Evolutionary conservation across 1,139 yeast genomes (phyloP).

Genomic region (Debaryomyces subglobosus): DNA sequence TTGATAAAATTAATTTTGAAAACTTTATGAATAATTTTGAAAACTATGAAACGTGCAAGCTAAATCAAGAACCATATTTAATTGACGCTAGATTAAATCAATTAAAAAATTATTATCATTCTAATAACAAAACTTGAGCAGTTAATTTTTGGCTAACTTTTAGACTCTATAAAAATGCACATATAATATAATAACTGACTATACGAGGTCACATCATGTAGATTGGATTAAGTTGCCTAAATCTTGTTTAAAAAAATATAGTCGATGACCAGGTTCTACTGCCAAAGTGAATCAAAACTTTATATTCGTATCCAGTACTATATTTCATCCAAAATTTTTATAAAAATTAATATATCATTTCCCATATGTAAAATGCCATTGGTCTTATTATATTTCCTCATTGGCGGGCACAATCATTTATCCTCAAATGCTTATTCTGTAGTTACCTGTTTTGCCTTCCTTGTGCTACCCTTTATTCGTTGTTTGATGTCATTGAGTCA

Average conservation of each 20-base stretch:
- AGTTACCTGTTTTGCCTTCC: neutral
- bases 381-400: neutral
- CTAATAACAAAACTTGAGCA: neutral
- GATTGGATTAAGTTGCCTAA: too few species aligned
- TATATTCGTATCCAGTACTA: too few species aligned
- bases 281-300: too few species aligned
- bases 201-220: neutral
- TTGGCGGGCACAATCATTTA: neutral
- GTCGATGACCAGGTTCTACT: too few species aligned
- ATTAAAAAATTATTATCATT: slow-evolving; percentile 22
- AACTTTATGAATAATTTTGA: slow-evolving; percentile 25
- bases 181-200: neutral
- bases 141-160: neutral
- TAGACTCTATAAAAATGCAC: neutral
- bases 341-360: too few species aligned
- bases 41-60: slow-evolving; percentile 21
- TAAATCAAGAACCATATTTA: slow-evolving; percentile 18
- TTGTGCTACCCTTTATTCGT: neutral
- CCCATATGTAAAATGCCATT: neutral
- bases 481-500: neutral
- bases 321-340: too few species aligned
- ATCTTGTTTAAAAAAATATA: too few species aligned
- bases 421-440: neutral
- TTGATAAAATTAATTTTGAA: slow-evolving; percentile 21
- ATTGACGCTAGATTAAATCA: slow-evolving; percentile 21